Percentiles rank a stretch among this genome's conserved stretches.
These are phyloP conservation scores for Vitis hybrid DNA, from an alignment of 177 flowering plant genomes.

Conservation along the genomic window DNA sequence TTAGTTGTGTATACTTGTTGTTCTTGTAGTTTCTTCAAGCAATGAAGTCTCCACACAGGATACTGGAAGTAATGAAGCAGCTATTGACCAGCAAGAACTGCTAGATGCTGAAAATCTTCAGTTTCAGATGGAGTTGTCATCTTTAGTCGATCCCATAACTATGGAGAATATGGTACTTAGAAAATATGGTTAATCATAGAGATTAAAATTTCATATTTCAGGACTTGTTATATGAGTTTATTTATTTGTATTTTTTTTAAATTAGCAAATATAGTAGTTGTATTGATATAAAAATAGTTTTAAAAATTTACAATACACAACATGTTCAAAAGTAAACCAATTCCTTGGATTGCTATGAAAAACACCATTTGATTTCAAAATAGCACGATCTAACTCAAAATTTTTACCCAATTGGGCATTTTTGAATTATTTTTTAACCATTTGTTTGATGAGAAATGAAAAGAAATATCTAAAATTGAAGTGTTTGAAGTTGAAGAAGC, in stretches of 20 bases:
- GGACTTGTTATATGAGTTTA: not conserved
- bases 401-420: no score
- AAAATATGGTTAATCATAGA: not conserved
- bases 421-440: no score
- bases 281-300: no score
- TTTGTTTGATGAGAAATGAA: no score
- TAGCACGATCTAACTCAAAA: no score
- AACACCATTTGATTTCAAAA: no score
- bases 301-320: no score
- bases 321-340: no score
- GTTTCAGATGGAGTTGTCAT: slow-evolving; percentile 23
- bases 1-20: not conserved
- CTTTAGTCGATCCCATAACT: slow-evolving; percentile 29
- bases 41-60: slow-evolving; percentile 23
- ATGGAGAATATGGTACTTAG: slow-evolving; percentile 38
- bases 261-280: no score
- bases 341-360: no score
- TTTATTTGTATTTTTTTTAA: not conserved
- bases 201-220: not conserved
- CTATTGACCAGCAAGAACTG: slow-evolving; percentile 21
- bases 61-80: slow-evolving; percentile 24
- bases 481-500: no score
- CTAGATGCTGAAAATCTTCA: slow-evolving; percentile 32
- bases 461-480: no score
- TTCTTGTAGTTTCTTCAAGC: slow-evolving; percentile 29